phyloP scores from a whole-genome alignment of 768 basidiomycete species.

The Sarcodon aspratus region DNA sequence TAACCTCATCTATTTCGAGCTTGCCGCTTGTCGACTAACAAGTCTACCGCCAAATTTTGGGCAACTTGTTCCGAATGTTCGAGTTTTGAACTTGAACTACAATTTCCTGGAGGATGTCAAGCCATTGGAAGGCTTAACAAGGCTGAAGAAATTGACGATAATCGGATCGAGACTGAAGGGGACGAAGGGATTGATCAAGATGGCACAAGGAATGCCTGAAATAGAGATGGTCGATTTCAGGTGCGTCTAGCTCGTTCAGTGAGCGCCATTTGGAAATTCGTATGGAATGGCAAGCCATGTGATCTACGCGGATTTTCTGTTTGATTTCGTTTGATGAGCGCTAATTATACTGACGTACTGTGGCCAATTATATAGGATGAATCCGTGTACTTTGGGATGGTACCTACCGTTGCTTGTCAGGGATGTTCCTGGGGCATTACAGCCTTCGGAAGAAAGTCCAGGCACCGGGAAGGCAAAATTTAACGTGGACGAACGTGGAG shows the following conservation, averaged over 20 bases:
- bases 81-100: conserved; percentile 92
- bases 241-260: conserved; percentile 23
- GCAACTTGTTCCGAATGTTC: conserved; percentile 67
- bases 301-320: too few species aligned
- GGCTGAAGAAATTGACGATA: conserved; percentile 76
- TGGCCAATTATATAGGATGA: conserved; percentile 49
- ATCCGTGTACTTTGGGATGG: conserved; percentile 93
- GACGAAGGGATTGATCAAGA: conserved; percentile 61
- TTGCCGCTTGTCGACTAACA: conserved; percentile 77
- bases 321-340: too few species aligned
- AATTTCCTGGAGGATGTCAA: conserved; percentile 79
- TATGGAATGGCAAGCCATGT: too few species aligned
- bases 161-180: conserved; percentile 76
- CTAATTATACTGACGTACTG: not conserved
- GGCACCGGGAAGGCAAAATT: not conserved
- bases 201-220: conserved; percentile 61
- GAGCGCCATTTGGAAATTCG: too few species aligned
- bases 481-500: conserved; percentile 8
- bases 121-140: conserved; percentile 55
- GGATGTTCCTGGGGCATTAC: conserved; percentile 54
- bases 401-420: conserved; percentile 81
- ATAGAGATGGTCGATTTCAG: conserved; percentile 89
- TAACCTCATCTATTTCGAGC: conserved; percentile 85
- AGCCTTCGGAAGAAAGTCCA: conserved; percentile 35
- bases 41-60: conserved; percentile 60